Evolutionary conservation across 345 rosid genomes (phyloP).

Genomic region (Pistacia integerrima): DNA sequence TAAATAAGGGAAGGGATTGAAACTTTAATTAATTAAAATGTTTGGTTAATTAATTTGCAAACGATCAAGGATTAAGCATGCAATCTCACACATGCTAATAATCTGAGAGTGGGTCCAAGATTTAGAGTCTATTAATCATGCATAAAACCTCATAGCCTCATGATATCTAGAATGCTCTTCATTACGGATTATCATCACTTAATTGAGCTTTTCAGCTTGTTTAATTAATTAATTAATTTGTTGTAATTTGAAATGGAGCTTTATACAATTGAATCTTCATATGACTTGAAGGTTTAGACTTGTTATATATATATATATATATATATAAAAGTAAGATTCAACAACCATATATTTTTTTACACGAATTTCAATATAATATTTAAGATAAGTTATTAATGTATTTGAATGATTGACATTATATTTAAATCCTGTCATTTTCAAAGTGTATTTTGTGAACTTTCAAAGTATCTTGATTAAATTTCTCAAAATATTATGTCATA

Average conservation of each 20-base stretch:
- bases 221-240: not conserved
- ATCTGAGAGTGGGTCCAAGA: slow-evolving; percentile 28
- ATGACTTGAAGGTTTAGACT: too few species aligned
- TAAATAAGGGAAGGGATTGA: slow-evolving; percentile 32
- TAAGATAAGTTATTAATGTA: too few species aligned
- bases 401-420: too few species aligned
- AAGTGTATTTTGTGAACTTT: too few species aligned
- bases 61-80: slow-evolving; percentile 13
- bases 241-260: not conserved
- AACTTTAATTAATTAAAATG: slow-evolving; percentile 5
- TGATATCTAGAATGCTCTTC: slow-evolving; percentile 14
- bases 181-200: slow-evolving; percentile 17
- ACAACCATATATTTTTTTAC: too few species aligned
- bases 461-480: too few species aligned
- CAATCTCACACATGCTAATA: slow-evolving; percentile 24
- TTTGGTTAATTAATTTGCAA: not conserved
- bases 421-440: too few species aligned
- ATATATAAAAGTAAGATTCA: too few species aligned
- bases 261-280: too few species aligned
- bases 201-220: not conserved
- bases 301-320: too few species aligned
- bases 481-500: too few species aligned
- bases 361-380: too few species aligned
- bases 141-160: slow-evolving; percentile 11
- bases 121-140: slow-evolving; percentile 14